Base-by-base conservation (phyloP, 805 yeast species). In the Saccharomycopsis malanga region DNA sequence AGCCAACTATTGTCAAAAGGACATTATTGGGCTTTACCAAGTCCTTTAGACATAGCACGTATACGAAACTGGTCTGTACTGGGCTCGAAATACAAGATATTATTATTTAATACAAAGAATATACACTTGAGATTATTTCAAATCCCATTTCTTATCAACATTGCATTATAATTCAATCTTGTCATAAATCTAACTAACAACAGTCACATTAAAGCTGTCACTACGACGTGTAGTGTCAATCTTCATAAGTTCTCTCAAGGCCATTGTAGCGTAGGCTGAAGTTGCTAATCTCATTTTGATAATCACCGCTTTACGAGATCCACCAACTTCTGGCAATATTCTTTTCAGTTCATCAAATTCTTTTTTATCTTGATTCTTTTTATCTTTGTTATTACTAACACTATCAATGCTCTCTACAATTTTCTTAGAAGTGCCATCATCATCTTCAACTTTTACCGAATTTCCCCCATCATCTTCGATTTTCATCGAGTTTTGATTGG, bases 181-280 rank as follows among this genome's bases (percentile, higher is more conserved):
- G 30, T 27, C 30, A 27, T 9, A 32, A 32, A n/a, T 12, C 6
- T 14, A 32, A n/a, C 12, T 32, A 32, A 9, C 36, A 32, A 32
- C 36, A 6, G 6, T 9, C 36, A 70, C 73, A 52, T 68, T 67
- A 52, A 73, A 70, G 64, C 67, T 63, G 37, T 71, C 75, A 52
- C 74, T 73, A 52, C 72, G 69, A 56, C 75, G 71, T 23, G 80
- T 71, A 2, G 89, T 82, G 54, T 83, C 91, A 27, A 77, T 74
- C 61, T 80, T 83, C 85, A 89, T 79, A 43, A 87, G 76, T 62
- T 93, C 98, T 60, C 98, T 76, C 43, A 93, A 66, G 1, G 96
- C 95, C 98, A 93, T 94, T 0, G 99, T 93, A 1, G 99, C 99
- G 63, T 93, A 93, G 4, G 94, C 81, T 30, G 96, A 83, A 2